phyloP scores from a whole-genome alignment of 192 early-diverging fungal genomes.

The Podila clonocystis region DNA sequence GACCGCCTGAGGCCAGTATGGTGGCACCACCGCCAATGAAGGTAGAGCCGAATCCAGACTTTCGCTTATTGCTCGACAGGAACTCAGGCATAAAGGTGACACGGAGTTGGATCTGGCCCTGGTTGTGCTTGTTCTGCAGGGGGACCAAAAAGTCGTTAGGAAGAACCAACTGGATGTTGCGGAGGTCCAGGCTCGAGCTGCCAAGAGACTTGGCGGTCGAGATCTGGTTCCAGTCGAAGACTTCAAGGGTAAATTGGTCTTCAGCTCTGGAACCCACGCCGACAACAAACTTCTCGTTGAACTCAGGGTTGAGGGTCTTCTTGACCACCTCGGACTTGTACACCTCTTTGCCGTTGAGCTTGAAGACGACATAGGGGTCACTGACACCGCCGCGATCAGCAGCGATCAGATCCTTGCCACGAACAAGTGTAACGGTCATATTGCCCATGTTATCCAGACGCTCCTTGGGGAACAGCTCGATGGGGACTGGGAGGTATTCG shows the following conservation, averaged over 20 bases:
- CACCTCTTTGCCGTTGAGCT: slow-evolving; percentile 71
- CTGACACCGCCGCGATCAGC: slow-evolving; percentile 77
- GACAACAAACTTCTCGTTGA: slow-evolving; percentile 71
- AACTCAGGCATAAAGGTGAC: slow-evolving; percentile 67
- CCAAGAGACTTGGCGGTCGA: slow-evolving; percentile 71
- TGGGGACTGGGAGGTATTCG: slow-evolving; percentile 54
- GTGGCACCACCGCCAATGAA: slow-evolving; percentile 70
- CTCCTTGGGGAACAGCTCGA: slow-evolving; percentile 57
- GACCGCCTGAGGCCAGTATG: slow-evolving; percentile 56
- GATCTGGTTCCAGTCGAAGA: slow-evolving; percentile 86
- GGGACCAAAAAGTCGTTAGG: slow-evolving; percentile 56
- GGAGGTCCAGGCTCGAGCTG: slow-evolving; percentile 59
- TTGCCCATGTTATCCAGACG: slow-evolving; percentile 73
- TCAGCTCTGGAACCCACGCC: slow-evolving; percentile 65
- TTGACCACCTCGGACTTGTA: slow-evolving; percentile 76
- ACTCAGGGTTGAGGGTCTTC: slow-evolving; percentile 79
- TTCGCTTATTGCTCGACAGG: slow-evolving; percentile 23
- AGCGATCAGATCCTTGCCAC: slow-evolving; percentile 68
- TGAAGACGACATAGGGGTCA: slow-evolving; percentile 78
- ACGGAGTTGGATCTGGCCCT: slow-evolving; percentile 60
- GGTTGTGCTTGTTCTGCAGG: slow-evolving; percentile 47
- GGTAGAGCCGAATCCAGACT: slow-evolving; percentile 56
- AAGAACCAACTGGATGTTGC: slow-evolving; percentile 61
- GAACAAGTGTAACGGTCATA: slow-evolving; percentile 66
- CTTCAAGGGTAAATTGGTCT: slow-evolving; percentile 67